Evolutionary conservation across 108 stramenopile species (phyloP).

Genomic region (Cyclotella distinguenda): DNA sequence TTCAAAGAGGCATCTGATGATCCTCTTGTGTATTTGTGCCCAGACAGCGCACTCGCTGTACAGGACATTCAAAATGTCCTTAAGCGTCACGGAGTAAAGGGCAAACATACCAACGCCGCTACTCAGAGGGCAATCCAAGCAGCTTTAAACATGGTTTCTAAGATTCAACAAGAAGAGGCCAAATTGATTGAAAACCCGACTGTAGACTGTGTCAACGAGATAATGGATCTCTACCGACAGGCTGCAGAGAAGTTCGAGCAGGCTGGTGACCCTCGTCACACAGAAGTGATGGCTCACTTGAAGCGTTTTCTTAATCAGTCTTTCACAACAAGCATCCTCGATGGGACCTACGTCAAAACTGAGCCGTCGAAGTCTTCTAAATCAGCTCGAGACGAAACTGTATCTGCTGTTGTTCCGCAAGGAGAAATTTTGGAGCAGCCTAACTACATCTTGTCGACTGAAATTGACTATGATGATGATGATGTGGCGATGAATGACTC

Average conservation of each 20-base stretch:
- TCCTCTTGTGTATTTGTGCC: slow-evolving; percentile 90
- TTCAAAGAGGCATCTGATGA: slow-evolving; percentile 87
- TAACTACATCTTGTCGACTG: slow-evolving; percentile 36
- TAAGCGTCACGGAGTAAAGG: slow-evolving; percentile 86
- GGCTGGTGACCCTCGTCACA: slow-evolving; percentile 85
- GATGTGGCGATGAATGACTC: not conserved
- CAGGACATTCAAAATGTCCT: slow-evolving; percentile 85
- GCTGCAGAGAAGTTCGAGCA: slow-evolving; percentile 87
- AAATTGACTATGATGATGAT: slow-evolving; percentile 49
- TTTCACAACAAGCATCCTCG: slow-evolving; percentile 77
- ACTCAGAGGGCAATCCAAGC: slow-evolving; percentile 75
- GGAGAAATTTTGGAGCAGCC: slow-evolving; percentile 70
- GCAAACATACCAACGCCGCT: slow-evolving; percentile 87
- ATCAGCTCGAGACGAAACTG: slow-evolving; percentile 13
- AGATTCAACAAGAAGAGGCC: slow-evolving; percentile 85
- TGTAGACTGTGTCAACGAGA: slow-evolving; percentile 80
- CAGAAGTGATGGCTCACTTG: slow-evolving; percentile 86
- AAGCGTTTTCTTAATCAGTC: slow-evolving; percentile 80
- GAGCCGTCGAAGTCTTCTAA: slow-evolving; percentile 17
- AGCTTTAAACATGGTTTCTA: slow-evolving; percentile 80
- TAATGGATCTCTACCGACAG: slow-evolving; percentile 91
- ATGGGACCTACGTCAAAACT: slow-evolving; percentile 65
- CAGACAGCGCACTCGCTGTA: slow-evolving; percentile 78
- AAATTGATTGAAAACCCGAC: slow-evolving; percentile 72
- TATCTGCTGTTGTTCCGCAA: slow-evolving; percentile 48